Evolutionary conservation across 1,284 basidiomycete species (phyloP).

Genomic region (Tetrapyrgos nigripes): DNA sequence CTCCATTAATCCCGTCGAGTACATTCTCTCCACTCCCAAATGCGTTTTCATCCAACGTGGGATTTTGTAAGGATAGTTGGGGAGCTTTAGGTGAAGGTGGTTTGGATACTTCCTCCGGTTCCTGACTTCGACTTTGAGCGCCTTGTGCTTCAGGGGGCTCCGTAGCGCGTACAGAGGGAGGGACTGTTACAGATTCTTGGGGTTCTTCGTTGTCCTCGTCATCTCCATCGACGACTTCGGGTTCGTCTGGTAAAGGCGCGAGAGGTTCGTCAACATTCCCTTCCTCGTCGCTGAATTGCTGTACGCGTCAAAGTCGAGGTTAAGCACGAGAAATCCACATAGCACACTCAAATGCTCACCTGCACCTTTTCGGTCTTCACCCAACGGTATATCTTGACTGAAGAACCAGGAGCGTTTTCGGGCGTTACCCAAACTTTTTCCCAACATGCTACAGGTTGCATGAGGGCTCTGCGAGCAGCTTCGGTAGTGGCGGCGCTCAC

Average conservation of each 20-base stretch:
- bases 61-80: slow-evolving; percentile 39
- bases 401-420: slow-evolving; percentile 60
- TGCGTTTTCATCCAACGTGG: slow-evolving; percentile 27
- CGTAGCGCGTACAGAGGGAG: slow-evolving; percentile 33
- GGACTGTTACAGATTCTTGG: slow-evolving; percentile 38
- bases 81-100: slow-evolving; percentile 67
- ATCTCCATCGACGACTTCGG: slow-evolving; percentile 68
- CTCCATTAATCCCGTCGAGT: slow-evolving; percentile 52
- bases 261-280: slow-evolving; percentile 76
- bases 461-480: slow-evolving; percentile 77
- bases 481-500: slow-evolving; percentile 78
- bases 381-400: slow-evolving; percentile 73
- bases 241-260: slow-evolving; percentile 77
- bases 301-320: slow-evolving; percentile 4
- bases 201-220: slow-evolving; percentile 65
- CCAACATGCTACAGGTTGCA: slow-evolving; percentile 83
- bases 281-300: slow-evolving; percentile 87
- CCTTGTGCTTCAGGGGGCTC: slow-evolving; percentile 34
- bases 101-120: slow-evolving; percentile 53
- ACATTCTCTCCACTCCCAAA: slow-evolving; percentile 49
- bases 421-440: slow-evolving; percentile 72
- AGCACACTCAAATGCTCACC: slow-evolving; percentile 43
- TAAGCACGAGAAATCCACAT: not conserved
- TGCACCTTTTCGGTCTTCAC: slow-evolving; percentile 76
- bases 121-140: slow-evolving; percentile 14